Evolutionary conservation across 257 asterid species (phyloP).

Genomic region (Nicotiana obtusifolia): DNA sequence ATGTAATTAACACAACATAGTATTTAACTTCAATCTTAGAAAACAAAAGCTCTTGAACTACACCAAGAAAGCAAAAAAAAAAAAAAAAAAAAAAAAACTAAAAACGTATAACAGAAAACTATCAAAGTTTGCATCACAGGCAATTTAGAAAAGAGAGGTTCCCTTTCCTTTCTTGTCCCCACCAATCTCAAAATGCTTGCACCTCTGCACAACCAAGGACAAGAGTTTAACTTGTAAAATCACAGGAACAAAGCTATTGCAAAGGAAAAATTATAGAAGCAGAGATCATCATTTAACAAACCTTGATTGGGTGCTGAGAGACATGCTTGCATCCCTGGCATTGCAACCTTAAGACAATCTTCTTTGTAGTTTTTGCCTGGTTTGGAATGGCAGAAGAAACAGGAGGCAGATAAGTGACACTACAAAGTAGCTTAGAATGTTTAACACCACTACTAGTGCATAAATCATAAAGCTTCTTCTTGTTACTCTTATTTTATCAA

Average conservation of each 20-base stretch:
- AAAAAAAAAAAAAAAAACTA: too few species aligned
- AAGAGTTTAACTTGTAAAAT: too few species aligned
- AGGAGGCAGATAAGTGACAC: background rate
- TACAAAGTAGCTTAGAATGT: background rate
- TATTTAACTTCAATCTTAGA: too few species aligned
- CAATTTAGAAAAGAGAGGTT: background rate
- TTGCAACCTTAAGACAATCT: too few species aligned
- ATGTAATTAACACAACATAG: background rate
- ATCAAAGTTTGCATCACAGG: background rate
- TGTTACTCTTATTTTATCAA: background rate
- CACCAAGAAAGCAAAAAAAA: background rate
- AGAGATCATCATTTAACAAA: background rate
- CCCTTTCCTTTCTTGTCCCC: background rate
- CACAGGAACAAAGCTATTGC: background rate
- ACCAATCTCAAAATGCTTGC: background rate
- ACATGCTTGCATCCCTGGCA: too few species aligned
- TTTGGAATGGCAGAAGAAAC: background rate
- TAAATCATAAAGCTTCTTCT: background rate
- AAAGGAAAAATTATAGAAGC: background rate
- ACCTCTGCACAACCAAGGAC: background rate
- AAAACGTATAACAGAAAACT: background rate
- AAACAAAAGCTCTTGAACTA: background rate
- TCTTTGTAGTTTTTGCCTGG: background rate
- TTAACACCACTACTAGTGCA: background rate
- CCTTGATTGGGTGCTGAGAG: background rate